A percentile compares a stretch with the other conserved stretches of the same genome.
Conservation (phyloP, 257 asterid species). For the Coffea canephora region DNA sequence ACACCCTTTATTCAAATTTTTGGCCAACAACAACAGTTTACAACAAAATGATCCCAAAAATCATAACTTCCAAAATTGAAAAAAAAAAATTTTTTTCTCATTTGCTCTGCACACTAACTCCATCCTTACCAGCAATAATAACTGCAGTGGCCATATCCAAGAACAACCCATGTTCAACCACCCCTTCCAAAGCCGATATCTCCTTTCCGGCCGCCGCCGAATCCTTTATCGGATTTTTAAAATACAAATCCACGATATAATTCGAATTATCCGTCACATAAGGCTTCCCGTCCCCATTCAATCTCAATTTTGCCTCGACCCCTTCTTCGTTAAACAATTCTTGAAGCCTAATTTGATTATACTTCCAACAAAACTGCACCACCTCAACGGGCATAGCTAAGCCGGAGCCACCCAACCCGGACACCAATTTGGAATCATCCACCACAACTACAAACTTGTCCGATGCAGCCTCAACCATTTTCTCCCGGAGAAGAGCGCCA, state of each 20-base stretch:
- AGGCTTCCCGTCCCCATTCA: conserved; percentile 69
- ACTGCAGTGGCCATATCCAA: conserved; percentile 63
- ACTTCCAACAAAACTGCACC: conserved; percentile 86
- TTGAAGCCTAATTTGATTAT: conserved; percentile 55
- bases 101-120: conserved; percentile 61
- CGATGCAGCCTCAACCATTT: conserved; percentile 94
- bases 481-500: conserved; percentile 86
- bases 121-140: conserved; percentile 71
- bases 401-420: conserved; percentile 85
- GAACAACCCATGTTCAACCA: conserved; percentile 74
- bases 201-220: conserved; percentile 67
- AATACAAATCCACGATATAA: conserved; percentile 87
- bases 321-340: conserved; percentile 74
- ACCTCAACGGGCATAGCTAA: conserved; percentile 97
- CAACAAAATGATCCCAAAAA: conserved; percentile 3
- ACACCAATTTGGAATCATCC: conserved; percentile 77
- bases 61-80: neutral
- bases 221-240: conserved; percentile 81
- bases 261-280: conserved; percentile 82
- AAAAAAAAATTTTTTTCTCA: conserved; percentile 24
- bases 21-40: neutral
- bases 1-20: neutral
- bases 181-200: conserved; percentile 70
- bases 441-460: conserved; percentile 80
- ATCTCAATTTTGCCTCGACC: conserved; percentile 66